Conservation (phyloP, 768 basidiomycete species). For the Boletus coccyginus region DNA sequence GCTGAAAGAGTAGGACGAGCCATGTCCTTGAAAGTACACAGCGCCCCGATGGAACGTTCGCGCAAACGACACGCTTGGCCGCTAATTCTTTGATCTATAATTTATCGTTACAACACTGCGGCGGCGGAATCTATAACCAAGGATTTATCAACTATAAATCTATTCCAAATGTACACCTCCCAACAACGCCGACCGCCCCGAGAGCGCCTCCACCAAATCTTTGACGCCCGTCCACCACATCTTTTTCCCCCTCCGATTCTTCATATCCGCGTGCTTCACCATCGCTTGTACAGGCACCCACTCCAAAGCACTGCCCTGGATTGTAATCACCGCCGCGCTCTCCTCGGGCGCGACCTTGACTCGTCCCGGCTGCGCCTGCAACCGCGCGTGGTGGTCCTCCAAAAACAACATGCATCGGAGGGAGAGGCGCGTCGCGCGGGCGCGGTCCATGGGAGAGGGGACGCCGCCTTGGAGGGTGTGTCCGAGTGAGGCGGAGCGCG, state of each 20-base stretch:
- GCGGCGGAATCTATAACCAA: too few relatives aligned
- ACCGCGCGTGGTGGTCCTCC: constrained; percentile 67
- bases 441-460: constrained; percentile 92
- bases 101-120: too few relatives aligned
- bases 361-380: constrained; percentile 52
- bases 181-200: constrained; percentile 58
- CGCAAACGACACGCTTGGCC: too few relatives aligned
- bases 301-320: constrained; percentile 75
- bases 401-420: constrained; percentile 94
- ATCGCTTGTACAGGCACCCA: constrained; percentile 88
- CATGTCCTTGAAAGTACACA: too few relatives aligned
- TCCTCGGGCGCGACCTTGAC: constrained; percentile 55
- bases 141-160: neutral
- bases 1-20: too few relatives aligned
- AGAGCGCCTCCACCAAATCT: constrained; percentile 71
- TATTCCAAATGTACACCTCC: constrained; percentile 6
- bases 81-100: too few relatives aligned
- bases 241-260: constrained; percentile 74
- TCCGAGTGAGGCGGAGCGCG: constrained; percentile 92
- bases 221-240: constrained; percentile 77
- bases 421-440: constrained; percentile 85
- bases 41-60: too few relatives aligned
- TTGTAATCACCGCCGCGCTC: constrained; percentile 86
- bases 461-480: constrained; percentile 97
- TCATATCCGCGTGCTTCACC: constrained; percentile 86